Conservation (phyloP, 805 yeast species). For the Candida boidinii region DNA sequence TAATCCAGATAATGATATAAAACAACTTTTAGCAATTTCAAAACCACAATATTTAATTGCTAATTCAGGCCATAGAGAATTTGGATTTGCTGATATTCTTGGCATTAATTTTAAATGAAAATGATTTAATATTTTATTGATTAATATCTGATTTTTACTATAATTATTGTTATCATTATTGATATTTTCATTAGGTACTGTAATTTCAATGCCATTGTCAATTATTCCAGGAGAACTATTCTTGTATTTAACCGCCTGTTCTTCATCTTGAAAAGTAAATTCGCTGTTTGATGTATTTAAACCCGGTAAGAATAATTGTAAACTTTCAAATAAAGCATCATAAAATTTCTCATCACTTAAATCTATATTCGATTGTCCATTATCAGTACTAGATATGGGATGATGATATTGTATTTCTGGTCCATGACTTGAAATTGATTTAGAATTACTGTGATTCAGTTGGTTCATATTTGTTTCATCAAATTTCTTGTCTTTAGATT, state of each 20-base stretch:
- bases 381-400: no score
- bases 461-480: no score
- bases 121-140: constrained; percentile 5
- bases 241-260: background rate
- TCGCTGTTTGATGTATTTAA: no score
- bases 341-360: no score
- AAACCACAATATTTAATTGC: constrained; percentile 41
- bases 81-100: constrained; percentile 28
- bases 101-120: constrained; percentile 37
- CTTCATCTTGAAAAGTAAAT: background rate
- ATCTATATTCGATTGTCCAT: no score
- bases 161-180: background rate
- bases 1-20: constrained; percentile 38
- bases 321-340: no score
- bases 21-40: constrained; percentile 40
- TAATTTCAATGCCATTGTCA: background rate
- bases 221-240: background rate
- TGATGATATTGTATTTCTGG: no score
- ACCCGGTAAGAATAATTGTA: no score
- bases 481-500: no score
- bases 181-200: background rate
- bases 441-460: no score
- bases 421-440: no score
- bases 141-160: background rate
- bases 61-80: constrained; percentile 40